Base-by-base conservation (phyloP, 768 basidiomycete species). In the Mycena rebaudengoi region DNA sequence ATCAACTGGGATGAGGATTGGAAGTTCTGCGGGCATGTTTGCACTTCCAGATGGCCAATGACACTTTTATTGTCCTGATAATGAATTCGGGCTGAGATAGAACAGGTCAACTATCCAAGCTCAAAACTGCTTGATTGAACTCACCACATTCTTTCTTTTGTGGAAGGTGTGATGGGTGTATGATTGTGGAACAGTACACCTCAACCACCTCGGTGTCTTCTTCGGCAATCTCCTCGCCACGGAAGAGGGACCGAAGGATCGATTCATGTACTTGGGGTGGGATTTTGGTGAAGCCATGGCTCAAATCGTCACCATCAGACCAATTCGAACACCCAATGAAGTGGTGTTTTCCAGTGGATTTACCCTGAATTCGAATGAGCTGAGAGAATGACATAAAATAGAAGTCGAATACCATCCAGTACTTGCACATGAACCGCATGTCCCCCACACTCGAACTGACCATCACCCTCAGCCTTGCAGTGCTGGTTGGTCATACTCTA, bases 91-190 rank as follows among this genome's bases (percentile, higher is more conserved):
- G 30, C 33, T 53, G 20, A 29, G 28, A 7, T 20, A 35, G 28
- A n/a, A n/a, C n/a, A n/a, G n/a, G n/a, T n/a, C n/a, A n/a, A n/a
- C n/a, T n/a, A n/a, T n/a, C n/a, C n/a, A n/a, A n/a, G n/a, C n/a
- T n/a, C n/a, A n/a, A n/a, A n/a, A n/a, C n/a, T n/a, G n/a, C n/a
- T n/a, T n/a, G n/a, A n/a, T n/a, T n/a, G n/a, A 13, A 54, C 53
- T 26, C 26, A 54, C 53, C 7, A 23, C 53, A 54, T n/a, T 28
- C 20, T 23, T 41, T 41, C 12, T 40, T 40, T n/a, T 39, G 11
- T 7, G 53, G 53, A 14, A 54, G 37, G 13, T 54, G 53, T 29
- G 53, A 54, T 33, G 49, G 49, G 14, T 51, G 49, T 21, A 51
- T 35, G 33, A 51, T 51, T 23, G 7, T 6, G 4, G 49, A 35